phyloP scores from a whole-genome alignment of 2,329 filamentous ascomycete genomes.

The Orbilia blumenaviensis region DNA sequence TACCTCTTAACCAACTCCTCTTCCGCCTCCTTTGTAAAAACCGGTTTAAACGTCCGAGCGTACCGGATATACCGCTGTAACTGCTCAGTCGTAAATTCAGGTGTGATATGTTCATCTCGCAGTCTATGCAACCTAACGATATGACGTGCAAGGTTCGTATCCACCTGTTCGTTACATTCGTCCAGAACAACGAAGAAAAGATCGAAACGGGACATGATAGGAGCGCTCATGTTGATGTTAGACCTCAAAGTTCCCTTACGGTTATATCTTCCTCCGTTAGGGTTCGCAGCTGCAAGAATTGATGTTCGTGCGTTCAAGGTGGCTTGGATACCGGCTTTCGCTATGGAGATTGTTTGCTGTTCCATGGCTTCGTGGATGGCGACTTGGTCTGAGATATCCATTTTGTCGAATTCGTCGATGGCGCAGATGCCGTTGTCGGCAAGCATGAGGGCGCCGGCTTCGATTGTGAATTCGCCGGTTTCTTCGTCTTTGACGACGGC shows the following conservation, averaged over 20 bases:
- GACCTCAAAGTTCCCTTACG: slow-evolving; percentile 90
- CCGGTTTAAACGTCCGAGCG: slow-evolving; percentile 89
- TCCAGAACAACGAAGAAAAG: slow-evolving; percentile 98
- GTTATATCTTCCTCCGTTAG: slow-evolving; percentile 95
- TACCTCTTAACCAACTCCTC: slow-evolving; percentile 87
- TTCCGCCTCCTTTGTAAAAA: slow-evolving; percentile 89
- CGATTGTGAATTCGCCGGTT: slow-evolving; percentile 97
- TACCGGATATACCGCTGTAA: slow-evolving; percentile 97
- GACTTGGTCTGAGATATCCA: slow-evolving; percentile 96
- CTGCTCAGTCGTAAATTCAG: slow-evolving; percentile 95
- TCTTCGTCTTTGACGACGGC: slow-evolving; percentile 98
- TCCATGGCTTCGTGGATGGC: slow-evolving; percentile 99
- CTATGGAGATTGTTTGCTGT: slow-evolving; percentile 98
- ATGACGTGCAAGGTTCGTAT: slow-evolving; percentile 90
- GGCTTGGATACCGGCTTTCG: slow-evolving; percentile 97
- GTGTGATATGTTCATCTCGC: slow-evolving; percentile 87
- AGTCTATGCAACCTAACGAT: slow-evolving; percentile 94
- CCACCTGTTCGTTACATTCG: slow-evolving; percentile 91
- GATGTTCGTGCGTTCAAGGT: slow-evolving; percentile 95
- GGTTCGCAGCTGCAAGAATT: slow-evolving; percentile 95
- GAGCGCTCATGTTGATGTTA: slow-evolving; percentile 98
- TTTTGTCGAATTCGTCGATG: slow-evolving; percentile 99
- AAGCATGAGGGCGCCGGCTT: slow-evolving; percentile 96
- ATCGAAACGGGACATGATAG: slow-evolving; percentile 99
- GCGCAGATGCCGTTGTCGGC: slow-evolving; percentile 97